Evolutionary conservation across 495 filamentous ascomycete species (phyloP), one percentile per base, ranked within the genome.

Genomic region (Aspergillus egyptiacus): DNA sequence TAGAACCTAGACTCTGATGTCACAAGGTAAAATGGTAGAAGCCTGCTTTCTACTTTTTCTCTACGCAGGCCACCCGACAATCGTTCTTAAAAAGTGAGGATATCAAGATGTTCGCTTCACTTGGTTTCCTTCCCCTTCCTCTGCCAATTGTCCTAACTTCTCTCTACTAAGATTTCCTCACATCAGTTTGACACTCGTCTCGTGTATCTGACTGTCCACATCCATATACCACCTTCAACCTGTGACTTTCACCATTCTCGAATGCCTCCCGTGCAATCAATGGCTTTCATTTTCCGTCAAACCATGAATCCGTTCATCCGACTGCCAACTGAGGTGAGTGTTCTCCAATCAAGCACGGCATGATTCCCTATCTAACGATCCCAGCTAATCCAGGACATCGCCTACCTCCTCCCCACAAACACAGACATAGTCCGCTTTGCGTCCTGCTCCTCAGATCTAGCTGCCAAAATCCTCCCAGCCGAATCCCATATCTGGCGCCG

Each of bases 351-450:
- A 25, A 25, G 5, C n/a, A n/a, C n/a, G n/a, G n/a, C 31, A 35
- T 46, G 30, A 15, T 11, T 22, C 5, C 27, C 18, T 10, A 17
- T 7, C 14, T 34, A 43, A 31, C 11, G 2, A 7, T 22, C 11
- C 3, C 18, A 46, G 42, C 11, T 46, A 17, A 60, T 70, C 27
- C 69, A 76, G 41, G 17, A 62, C 9, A 68, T 76, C 8, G 67
- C 71, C 15, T 58, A 36, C 13, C 42, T 60, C 18, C 57, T 76
- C 4, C 54, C 60, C 14, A 48, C 25, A 0, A 66, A 75, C 35
- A 24, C 22, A 4, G 70, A 76, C 20, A 18, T 72, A 1, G 37
- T 55, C 6, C 54, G 52, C 14, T 64, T 74, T 15, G 53, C 61
- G 6, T 44, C 52, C 4, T 48, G 62, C 22, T 68, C 63, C 52